Conservation (phyloP, 2,329 filamentous ascomycete species). For the Rhynchosporium graminicola region DNA sequence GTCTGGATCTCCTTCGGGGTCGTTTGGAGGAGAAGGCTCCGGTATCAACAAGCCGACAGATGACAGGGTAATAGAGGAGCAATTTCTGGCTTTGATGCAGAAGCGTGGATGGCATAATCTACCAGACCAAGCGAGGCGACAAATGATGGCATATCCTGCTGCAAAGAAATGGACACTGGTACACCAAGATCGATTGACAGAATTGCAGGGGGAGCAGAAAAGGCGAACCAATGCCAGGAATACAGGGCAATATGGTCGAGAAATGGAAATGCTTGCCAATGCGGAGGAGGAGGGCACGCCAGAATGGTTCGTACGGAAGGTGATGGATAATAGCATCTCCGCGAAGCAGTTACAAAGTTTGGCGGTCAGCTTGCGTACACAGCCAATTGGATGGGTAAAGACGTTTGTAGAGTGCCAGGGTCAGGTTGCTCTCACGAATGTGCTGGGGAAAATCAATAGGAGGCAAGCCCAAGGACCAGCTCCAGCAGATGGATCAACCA, state of each 20-base stretch:
- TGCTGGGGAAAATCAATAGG: conserved; percentile 90
- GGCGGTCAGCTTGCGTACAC: conserved; percentile 90
- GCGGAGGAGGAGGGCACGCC: conserved; percentile 94
- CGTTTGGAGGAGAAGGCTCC: conserved; percentile 44
- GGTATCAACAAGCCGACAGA: conserved; percentile 73
- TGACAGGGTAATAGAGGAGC: conserved; percentile 82
- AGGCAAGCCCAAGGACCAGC: conserved; percentile 71
- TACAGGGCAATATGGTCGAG: conserved; percentile 69
- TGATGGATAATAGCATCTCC: conserved; percentile 94
- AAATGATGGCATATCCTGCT: conserved; percentile 94
- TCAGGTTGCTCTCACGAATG: conserved; percentile 91
- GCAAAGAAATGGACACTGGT: conserved; percentile 98
- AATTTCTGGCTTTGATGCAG: conserved; percentile 93
- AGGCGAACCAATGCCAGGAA: conserved; percentile 72
- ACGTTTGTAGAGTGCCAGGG: conserved; percentile 96
- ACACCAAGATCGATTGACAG: conserved; percentile 89
- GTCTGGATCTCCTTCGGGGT: conserved; percentile 28
- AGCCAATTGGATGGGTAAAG: conserved; percentile 97
- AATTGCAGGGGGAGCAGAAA: conserved; percentile 94
- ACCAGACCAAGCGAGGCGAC: conserved; percentile 87
- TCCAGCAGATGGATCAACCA: conserved; percentile 50
- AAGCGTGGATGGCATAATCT: conserved; percentile 97
- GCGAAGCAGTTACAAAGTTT: conserved; percentile 89
- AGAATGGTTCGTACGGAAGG: conserved; percentile 96
- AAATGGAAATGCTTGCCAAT: conserved; percentile 69